phyloP scores from a whole-genome alignment of 179 eudicot genomes.

The Kewa caespitosa region DNA sequence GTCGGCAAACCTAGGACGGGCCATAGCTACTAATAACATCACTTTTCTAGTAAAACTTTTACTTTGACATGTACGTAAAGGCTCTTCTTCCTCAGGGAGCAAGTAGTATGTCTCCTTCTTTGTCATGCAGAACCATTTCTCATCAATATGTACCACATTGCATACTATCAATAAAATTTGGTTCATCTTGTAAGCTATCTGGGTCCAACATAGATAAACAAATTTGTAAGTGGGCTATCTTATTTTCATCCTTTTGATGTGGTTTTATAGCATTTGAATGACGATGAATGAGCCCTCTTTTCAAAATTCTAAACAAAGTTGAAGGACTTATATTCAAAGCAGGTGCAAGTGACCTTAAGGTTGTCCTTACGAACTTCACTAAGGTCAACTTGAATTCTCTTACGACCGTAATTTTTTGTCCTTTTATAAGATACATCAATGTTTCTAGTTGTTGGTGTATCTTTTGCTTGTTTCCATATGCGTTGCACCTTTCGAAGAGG shows the following conservation, averaged over 20 bases:
- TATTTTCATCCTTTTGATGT: slow-evolving; percentile 1
- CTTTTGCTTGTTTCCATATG: not conserved
- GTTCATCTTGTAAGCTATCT: not conserved
- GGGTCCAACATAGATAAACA: slow-evolving; percentile 7
- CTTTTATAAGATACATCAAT: not conserved
- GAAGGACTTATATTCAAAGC: not conserved
- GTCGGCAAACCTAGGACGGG: slow-evolving; percentile 23
- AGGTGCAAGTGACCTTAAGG: not conserved
- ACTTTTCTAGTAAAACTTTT: slow-evolving; percentile 28
- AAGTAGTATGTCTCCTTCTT: slow-evolving; percentile 20
- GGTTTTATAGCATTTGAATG: slow-evolving; percentile 16
- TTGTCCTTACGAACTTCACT: not conserved
- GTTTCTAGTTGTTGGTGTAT: too few relatives aligned
- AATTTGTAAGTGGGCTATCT: not conserved
- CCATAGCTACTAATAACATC: slow-evolving; percentile 30
- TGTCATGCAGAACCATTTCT: slow-evolving; percentile 18
- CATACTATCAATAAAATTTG: slow-evolving; percentile 26
- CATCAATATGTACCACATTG: slow-evolving; percentile 20
- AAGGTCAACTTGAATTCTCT: not conserved
- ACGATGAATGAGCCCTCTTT: slow-evolving; percentile 1
- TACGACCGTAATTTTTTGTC: not conserved
- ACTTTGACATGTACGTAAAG: slow-evolving; percentile 17
- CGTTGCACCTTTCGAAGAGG: not conserved
- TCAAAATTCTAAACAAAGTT: not conserved
- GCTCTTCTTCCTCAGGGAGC: slow-evolving; percentile 14